Conservation (phyloP, 805 yeast species). For the Myxozyma nipponensis region DNA sequence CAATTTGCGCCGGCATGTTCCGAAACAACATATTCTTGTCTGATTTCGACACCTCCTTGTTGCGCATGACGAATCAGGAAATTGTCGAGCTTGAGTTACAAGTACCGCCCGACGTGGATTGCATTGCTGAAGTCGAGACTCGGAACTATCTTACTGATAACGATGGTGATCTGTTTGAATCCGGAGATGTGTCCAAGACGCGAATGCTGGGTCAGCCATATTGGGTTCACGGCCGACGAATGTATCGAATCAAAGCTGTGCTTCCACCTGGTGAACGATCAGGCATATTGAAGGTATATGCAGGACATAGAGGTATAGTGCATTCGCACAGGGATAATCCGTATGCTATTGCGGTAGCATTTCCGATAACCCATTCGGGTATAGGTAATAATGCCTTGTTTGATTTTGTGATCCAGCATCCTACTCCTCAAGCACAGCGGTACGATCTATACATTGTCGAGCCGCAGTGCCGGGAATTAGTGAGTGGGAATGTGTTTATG, state of each 20-base stretch:
- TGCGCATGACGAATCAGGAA: conserved; percentile 70
- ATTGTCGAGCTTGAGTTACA: conserved; percentile 71
- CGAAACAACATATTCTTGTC: conserved; percentile 54
- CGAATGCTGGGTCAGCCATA: conserved; percentile 72
- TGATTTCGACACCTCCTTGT: conserved; percentile 72
- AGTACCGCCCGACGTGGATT: conserved; percentile 67
- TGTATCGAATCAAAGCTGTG: conserved; percentile 74
- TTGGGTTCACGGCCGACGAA: conserved; percentile 62
- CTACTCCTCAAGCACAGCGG: conserved; percentile 62
- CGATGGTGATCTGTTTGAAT: conserved; percentile 38
- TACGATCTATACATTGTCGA: conserved; percentile 78
- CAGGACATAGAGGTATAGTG: conserved; percentile 54
- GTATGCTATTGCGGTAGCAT: conserved; percentile 39
- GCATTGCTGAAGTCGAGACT: conserved; percentile 47
- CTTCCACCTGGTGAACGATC: conserved; percentile 65
- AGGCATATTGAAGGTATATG: conserved; percentile 73
- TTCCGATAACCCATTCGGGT: conserved; percentile 23
- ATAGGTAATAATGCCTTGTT: conserved; percentile 46
- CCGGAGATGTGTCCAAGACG: conserved; percentile 38
- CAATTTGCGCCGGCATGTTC: conserved; percentile 79
- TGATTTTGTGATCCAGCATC: conserved; percentile 67
- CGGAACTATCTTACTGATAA: conserved; percentile 23
- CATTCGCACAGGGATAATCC: conserved; percentile 22
- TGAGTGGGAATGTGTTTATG: conserved; percentile 54
- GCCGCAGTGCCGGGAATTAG: conserved; percentile 71